Percentiles rank a stretch among this genome's conserved stretches.
These are phyloP conservation scores for Vinca minor DNA, from an alignment of 257 asterid species.

Conservation along the genomic window DNA sequence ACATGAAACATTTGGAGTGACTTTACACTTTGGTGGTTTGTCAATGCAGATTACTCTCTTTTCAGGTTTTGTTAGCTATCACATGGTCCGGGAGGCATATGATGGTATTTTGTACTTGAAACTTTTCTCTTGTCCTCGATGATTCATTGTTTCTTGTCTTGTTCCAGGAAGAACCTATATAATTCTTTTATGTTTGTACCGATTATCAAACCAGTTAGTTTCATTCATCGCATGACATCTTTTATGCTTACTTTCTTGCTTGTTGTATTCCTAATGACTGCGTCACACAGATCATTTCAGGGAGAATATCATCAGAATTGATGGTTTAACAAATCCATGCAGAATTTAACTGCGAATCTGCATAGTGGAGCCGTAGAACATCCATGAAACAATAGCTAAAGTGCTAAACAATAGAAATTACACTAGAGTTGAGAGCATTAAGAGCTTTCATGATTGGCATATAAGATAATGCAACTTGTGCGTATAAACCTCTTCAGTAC, in stretches of 20 bases:
- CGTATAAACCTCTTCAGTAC: background rate
- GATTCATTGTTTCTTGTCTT: too few relatives aligned
- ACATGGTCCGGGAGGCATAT: conserved; percentile 97
- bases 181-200: background rate
- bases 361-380: background rate
- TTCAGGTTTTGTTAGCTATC: conserved; percentile 95
- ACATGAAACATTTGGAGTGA: background rate
- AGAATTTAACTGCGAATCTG: background rate
- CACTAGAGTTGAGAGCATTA: background rate
- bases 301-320: too few relatives aligned
- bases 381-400: background rate
- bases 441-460: background rate
- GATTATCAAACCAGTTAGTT: background rate
- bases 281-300: too few relatives aligned
- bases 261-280: background rate
- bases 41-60: conserved; percentile 75
- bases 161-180: background rate
- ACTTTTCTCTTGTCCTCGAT: background rate
- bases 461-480: background rate
- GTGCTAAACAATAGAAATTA: background rate
- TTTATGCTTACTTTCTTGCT: too few relatives aligned
- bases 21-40: conserved; percentile 14
- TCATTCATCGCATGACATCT: too few relatives aligned
- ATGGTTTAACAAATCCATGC: background rate
- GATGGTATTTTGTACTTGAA: conserved; percentile 49